A percentile compares a stretch with the other conserved stretches of the same genome.
These are phyloP conservation scores for Aspergillus proliferans DNA, from an alignment of 2,329 filamentous ascomycete species.

Conservation along the genomic window DNA sequence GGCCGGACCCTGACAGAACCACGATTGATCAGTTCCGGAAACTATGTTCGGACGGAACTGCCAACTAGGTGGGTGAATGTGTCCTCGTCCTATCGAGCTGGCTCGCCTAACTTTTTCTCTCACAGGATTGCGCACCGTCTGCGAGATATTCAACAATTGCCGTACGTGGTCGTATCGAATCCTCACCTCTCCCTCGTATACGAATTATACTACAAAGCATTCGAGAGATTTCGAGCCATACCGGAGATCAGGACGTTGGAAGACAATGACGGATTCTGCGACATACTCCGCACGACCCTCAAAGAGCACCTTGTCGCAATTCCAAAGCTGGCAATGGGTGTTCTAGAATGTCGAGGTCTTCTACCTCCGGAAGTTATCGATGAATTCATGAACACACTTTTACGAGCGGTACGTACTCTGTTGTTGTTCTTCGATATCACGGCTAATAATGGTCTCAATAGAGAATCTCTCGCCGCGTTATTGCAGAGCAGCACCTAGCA, in stretches of 20 bases:
- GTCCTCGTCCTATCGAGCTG: background rate
- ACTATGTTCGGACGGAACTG: slow-evolving; percentile 93
- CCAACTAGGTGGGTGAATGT: slow-evolving; percentile 60
- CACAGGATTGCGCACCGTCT: slow-evolving; percentile 81
- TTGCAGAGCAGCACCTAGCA: slow-evolving; percentile 93
- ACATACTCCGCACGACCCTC: slow-evolving; percentile 69
- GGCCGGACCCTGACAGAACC: slow-evolving; percentile 86
- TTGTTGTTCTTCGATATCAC: background rate
- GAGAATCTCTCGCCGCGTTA: slow-evolving; percentile 92
- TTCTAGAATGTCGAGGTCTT: slow-evolving; percentile 78
- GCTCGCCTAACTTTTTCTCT: slow-evolving; percentile 1
- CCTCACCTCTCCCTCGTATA: slow-evolving; percentile 90
- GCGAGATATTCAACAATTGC: slow-evolving; percentile 92
- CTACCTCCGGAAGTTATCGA: slow-evolving; percentile 79
- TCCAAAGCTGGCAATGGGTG: slow-evolving; percentile 87
- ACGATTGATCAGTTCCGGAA: slow-evolving; percentile 85
- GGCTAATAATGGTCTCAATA: slow-evolving; percentile 29
- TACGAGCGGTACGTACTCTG: slow-evolving; percentile 65
- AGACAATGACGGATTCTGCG: slow-evolving; percentile 84
- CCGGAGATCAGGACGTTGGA: slow-evolving; percentile 77
- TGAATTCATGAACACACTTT: slow-evolving; percentile 87
- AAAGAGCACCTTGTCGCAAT: slow-evolving; percentile 89
- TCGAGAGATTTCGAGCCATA: slow-evolving; percentile 79
- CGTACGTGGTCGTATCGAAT: slow-evolving; percentile 95
- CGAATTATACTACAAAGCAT: slow-evolving; percentile 94